Base-by-base conservation (phyloP, 2,329 filamentous ascomycete species). In the Sporothrix brasiliensis region DNA sequence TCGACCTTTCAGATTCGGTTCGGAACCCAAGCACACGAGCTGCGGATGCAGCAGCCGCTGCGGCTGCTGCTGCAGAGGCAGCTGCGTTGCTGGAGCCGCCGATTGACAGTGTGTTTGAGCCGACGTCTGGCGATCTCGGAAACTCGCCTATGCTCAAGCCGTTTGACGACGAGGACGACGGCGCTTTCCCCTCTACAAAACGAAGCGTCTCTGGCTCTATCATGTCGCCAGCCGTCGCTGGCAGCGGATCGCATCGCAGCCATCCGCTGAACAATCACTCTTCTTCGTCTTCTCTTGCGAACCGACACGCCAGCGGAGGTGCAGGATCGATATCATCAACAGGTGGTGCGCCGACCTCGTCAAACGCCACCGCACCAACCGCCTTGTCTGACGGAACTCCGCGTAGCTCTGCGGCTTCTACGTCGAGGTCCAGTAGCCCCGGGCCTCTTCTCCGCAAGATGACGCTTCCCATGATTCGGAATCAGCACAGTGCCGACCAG, bases 81-180 rank as follows among this genome's bases (percentile, higher is more conserved):
- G 81, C 79, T 50, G 76, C 80, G 49, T 76, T 78, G 0, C 76
- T 81, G 0, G 85, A 87, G 53, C 79, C 82, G 2, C 77, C 80
- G 11, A 78, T 85, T 1, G 92, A 94, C 76, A 94, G 92, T 76
- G 91, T 94, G 27, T 93, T 95, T 76, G 92, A 95, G 79, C 92
- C 92, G n/a, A 86, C 87, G 0, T 91, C 87, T 49, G 92, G 92
- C 50, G 92, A 95, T 77, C 81, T 95, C 41, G 90, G 91, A 54
- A 92, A 88, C 77, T 92, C 91, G 11, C 87, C 89, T 13, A 82
- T 93, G 74, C 83, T 93, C 67, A 87, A 87, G 75, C 82, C 87
- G 0, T 83, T 83, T 41, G 85, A 86, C 27, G 82, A 86, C 3
- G 81, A 78, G 4, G 68, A 68, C 13, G 65, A 47, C 6, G 54